Evolutionary conservation across 768 basidiomycete genomes (phyloP).

Genomic region (Boletus tylopilopsis): DNA sequence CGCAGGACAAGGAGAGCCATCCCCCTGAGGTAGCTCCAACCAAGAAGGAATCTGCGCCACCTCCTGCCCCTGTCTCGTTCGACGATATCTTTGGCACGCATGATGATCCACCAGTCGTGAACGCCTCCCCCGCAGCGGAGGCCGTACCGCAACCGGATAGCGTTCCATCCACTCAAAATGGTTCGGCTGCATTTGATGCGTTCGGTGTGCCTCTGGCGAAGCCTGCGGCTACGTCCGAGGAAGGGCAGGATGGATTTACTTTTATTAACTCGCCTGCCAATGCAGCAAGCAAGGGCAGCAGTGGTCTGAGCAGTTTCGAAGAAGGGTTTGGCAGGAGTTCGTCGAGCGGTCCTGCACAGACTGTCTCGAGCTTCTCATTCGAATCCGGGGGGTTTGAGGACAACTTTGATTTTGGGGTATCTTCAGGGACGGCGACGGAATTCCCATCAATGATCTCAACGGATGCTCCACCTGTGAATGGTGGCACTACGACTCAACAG

Average conservation of each 20-base stretch:
- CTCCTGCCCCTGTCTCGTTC: slow-evolving; percentile 35
- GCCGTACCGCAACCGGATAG: slow-evolving; percentile 17
- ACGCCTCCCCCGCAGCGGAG: slow-evolving; percentile 15
- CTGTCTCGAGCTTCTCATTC: slow-evolving; percentile 49
- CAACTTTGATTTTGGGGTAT: slow-evolving; percentile 58
- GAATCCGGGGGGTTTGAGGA: slow-evolving; percentile 63
- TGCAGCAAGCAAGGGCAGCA: slow-evolving; percentile 13
- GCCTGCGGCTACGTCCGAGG: slow-evolving; percentile 15
- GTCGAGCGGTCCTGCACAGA: slow-evolving; percentile 32
- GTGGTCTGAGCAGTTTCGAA: slow-evolving; percentile 60
- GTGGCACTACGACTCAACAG: slow-evolving; percentile 13
- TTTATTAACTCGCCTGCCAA: slow-evolving; percentile 16
- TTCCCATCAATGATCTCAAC: slow-evolving; percentile 27
- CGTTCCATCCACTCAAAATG: slow-evolving; percentile 12
- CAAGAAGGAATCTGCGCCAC: slow-evolving; percentile 10
- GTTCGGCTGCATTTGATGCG: slow-evolving; percentile 30
- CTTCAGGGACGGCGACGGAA: slow-evolving; percentile 32
- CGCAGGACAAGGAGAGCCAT: slow-evolving; percentile 19
- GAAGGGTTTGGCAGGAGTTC: slow-evolving; percentile 64
- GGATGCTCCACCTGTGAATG: slow-evolving; percentile 23
- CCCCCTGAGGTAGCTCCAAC: slow-evolving; percentile 11
- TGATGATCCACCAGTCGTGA: slow-evolving; percentile 21
- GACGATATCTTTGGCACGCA: slow-evolving; percentile 48
- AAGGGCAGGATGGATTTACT: slow-evolving; percentile 18
- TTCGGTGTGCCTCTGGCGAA: slow-evolving; percentile 36